phyloP scores from a whole-genome alignment of 805 yeast species.

The Metschnikowia dekortorum region DNA sequence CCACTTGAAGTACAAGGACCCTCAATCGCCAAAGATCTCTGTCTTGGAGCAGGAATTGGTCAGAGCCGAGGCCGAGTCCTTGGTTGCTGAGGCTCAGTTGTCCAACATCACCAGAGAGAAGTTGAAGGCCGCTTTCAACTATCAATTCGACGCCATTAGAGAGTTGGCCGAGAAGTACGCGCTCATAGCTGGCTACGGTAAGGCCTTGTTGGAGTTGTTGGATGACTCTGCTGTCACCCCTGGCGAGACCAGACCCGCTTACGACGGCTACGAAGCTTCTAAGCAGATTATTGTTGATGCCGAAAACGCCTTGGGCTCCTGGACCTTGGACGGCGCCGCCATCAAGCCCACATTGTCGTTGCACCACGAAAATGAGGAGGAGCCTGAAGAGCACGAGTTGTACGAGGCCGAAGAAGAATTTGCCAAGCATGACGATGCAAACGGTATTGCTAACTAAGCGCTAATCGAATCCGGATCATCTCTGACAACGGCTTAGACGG shows the following conservation, averaged over 20 bases:
- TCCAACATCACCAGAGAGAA: conserved; percentile 97
- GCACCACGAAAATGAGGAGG: conserved; percentile 54
- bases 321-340: conserved; percentile 95
- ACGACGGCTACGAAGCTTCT: conserved; percentile 97
- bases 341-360: conserved; percentile 90
- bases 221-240: conserved; percentile 98
- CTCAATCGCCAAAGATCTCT: conserved; percentile 91
- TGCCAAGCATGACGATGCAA: conserved; percentile 33
- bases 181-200: conserved; percentile 97
- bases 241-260: conserved; percentile 97
- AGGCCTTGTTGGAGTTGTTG: conserved; percentile 89
- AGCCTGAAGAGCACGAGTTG: conserved; percentile 39
- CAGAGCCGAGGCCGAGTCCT: conserved; percentile 97
- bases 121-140: conserved; percentile 94
- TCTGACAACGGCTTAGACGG: background rate
- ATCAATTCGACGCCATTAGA: conserved; percentile 92
- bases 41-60: conserved; percentile 97
- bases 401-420: conserved; percentile 52
- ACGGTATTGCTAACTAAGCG: conserved; percentile 23
- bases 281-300: conserved; percentile 97
- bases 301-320: conserved; percentile 89
- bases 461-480: background rate
- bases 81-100: conserved; percentile 98
- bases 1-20: conserved; percentile 96
- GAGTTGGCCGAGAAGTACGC: conserved; percentile 96